phyloP scores from a whole-genome alignment of 2,329 filamentous ascomycete genomes.

The Penicillium sp. region DNA sequence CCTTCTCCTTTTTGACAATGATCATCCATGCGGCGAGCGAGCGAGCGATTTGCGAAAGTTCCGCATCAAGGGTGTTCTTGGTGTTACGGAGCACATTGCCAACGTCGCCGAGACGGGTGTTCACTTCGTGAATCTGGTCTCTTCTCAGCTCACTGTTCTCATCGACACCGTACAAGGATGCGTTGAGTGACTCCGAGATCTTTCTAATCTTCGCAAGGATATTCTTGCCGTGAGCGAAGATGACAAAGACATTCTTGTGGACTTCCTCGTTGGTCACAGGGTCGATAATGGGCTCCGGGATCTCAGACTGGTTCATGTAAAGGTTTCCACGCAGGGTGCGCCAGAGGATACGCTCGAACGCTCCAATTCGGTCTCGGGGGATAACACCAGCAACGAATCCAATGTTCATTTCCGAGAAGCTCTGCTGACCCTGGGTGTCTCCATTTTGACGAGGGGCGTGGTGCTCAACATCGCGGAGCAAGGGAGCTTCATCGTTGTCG shows the following conservation, averaged over 20 bases:
- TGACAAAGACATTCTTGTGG: conserved; percentile 98
- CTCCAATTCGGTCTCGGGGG: conserved; percentile 82
- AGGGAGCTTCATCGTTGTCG: conserved; percentile 83
- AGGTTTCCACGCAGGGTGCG: conserved; percentile 93
- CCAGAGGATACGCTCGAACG: conserved; percentile 97
- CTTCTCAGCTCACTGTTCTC: conserved; percentile 94
- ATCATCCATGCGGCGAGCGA: conserved; percentile 97
- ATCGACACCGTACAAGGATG: conserved; percentile 93
- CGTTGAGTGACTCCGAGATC: conserved; percentile 95
- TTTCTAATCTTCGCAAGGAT: conserved; percentile 98
- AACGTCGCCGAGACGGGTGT: conserved; percentile 85
- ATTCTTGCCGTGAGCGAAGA: conserved; percentile 97
- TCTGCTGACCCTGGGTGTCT: conserved; percentile 66
- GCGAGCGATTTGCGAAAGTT: conserved; percentile 88
- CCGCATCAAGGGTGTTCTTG: conserved; percentile 86
- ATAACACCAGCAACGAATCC: conserved; percentile 98
- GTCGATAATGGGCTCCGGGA: conserved; percentile 87
- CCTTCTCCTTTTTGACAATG: conserved; percentile 96
- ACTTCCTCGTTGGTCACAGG: conserved; percentile 88
- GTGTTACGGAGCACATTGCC: conserved; percentile 92
- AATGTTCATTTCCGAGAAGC: conserved; percentile 97
- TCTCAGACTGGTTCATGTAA: conserved; percentile 99
- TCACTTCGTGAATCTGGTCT: conserved; percentile 97
- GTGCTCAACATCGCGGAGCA: conserved; percentile 90
- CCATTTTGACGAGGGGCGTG: conserved; percentile 62